Evolutionary conservation across 75 land plant genomes (phyloP), one percentile per base, ranked within the genome.

Genomic region (Ceratopteris richardii): DNA sequence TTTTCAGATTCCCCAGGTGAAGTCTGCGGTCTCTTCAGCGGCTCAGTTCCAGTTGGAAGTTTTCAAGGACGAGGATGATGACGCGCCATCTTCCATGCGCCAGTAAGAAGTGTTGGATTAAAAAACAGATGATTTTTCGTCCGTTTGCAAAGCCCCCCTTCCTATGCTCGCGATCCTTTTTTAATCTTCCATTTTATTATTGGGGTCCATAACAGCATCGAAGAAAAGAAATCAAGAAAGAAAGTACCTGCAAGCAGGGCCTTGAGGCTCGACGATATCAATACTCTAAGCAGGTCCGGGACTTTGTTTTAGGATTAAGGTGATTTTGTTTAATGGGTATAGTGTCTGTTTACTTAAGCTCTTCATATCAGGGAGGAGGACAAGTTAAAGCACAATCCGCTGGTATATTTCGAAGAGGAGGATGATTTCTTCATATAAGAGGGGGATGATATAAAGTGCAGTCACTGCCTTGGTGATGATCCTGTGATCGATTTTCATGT

Each of bases 351-450:
- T 9, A 40, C 9, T 40, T 40, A n/a, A 33, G 2, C 14, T 46
- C 25, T 28, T 23, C 5, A 24, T 24, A 52, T 24, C 54, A 52
- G 54, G 28, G 54, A 52, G 27, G 54, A 52, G 14, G 54, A 52
- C 27, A 52, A 52, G 54, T 14, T 52, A 3, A 52, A 52, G 54
- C 54, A 52, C 9, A 52, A 52, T 52, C 54, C 54, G 7, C 54
- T 52, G 18, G 27, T 26, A 4, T 52, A 52, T 24, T 52, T 52
- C 14, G 54, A 52, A 14, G 54, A 52, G 24, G 50, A 46, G 24
- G 50, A 46, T 17, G 50, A 46, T 46, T 14, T 46, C 37, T 33
- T 33, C 7, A 33, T 33, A 33, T 33, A 9, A 33, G 37, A 33
- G 9, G 9, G 9, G 37, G 37, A 3, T 33, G 37, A n/a, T n/a